phyloP scores from a whole-genome alignment of 441 rosid genomes.

The Geranium incanum region DNA sequence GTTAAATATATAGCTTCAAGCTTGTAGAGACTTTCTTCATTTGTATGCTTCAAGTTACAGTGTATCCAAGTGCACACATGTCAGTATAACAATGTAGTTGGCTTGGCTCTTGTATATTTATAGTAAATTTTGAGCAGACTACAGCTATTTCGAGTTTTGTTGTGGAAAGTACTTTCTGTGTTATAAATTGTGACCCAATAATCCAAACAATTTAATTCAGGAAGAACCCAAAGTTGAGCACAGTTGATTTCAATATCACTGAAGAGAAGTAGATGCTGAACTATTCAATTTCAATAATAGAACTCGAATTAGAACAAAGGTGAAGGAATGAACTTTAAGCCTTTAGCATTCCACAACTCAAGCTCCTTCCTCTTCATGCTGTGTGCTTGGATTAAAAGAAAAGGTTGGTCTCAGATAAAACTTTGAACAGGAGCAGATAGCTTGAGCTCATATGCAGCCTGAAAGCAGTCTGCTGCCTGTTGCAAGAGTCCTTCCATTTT shows the following conservation, averaged over 20 bases:
- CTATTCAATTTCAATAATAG: slow-evolving; percentile 1
- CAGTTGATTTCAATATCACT: not conserved
- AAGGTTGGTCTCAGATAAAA: slow-evolving; percentile 24
- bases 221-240: not conserved
- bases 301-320: not conserved
- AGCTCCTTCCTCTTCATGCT: slow-evolving; percentile 5
- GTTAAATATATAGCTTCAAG: not conserved
- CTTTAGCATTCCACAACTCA: not conserved
- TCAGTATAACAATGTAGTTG: not conserved
- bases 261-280: not conserved
- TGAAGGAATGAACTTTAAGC: not conserved
- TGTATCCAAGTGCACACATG: not conserved
- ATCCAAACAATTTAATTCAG: not conserved
- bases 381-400: not conserved
- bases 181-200: not conserved
- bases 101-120: not conserved
- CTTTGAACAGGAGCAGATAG: slow-evolving; percentile 66
- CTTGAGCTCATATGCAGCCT: slow-evolving; percentile 83
- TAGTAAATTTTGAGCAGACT: not conserved
- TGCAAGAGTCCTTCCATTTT: slow-evolving; percentile 70
- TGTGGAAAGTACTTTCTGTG: not conserved
- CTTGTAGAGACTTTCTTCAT: slow-evolving; percentile 1
- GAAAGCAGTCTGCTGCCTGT: slow-evolving; percentile 87
- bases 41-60: not conserved
- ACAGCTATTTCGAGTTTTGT: not conserved